Base-by-base conservation (phyloP, 768 basidiomycete species). In the Xerocomus potaroensis region DNA sequence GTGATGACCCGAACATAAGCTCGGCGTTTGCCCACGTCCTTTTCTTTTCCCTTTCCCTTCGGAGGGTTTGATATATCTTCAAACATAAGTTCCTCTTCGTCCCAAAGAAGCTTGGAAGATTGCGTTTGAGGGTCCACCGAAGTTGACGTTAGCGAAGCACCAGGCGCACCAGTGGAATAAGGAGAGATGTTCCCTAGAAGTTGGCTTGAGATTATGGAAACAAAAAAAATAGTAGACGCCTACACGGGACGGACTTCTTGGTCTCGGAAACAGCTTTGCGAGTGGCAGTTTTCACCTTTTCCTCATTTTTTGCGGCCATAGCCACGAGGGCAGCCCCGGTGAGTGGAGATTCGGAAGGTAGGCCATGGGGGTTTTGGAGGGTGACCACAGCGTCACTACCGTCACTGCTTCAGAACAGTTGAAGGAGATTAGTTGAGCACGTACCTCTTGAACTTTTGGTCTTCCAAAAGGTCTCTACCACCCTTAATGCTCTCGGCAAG, bases 41-140 rank as follows among this genome's bases (percentile, higher is more conserved):
- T 95, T 61, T 94, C 93, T 66, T 97, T 98, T 2, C 84, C 85
- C 66, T 91, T 91, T 1, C 87, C 84, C 65, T 89, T 91, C 2
- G 73, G 73, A 12, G 83, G 82, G 48, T 84, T 85, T 11, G 83
- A 75, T 55, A 99, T 83, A 27, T 89, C 88, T 66, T 97, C 95
- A 55, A 94, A 99, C 96, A 99, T 99, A 14, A 94, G 72, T 63
- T 98, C 95, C 68, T 99, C 96, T 81, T 98, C 96, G 65, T 99
- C 94, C 82, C 93, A 94, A n/a, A 98, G 71, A 4, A 96, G 79
- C 57, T 87, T 83, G 39, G 93, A 83, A 36, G 70, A 68, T 35
- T 61, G 55, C 3, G 76, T 78, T 47, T 82, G 79, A 11, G 92
- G 85, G 55, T 89, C 88, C 46, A 93, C 77, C 4, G 93, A 85